Base-by-base conservation (phyloP, 2,329 filamentous ascomycete genomes). In the Chaetomium olivaceum region DNA sequence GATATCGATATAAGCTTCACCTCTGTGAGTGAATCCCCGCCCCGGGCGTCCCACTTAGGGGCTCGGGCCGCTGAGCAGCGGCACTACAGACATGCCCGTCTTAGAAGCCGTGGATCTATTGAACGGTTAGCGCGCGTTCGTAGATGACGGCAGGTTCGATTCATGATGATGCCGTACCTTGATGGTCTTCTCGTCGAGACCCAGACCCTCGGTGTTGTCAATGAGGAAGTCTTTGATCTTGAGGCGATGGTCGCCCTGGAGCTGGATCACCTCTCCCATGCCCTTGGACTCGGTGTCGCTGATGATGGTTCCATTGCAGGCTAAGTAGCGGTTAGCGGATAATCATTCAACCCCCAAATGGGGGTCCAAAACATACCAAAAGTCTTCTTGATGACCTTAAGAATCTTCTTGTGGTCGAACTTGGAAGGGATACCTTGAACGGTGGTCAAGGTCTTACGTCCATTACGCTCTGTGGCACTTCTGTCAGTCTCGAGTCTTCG, bases 301-400 rank as follows among this genome's bases (percentile, higher is more conserved):
- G 82, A 98, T 93, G 80, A 98, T 96, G 83, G 93, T 98, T 87
- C 95, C 95, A 97, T 99, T 98, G 92, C 94, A 98, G 81, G 95
- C 94, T 92, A 63, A 16, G 14, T 12, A 4, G 19, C 4, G 43
- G 61, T 70, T 66, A 70, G 68, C 56, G 14, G 9, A 7, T 4
- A 12, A 9, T 27, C 25, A 2, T 50, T 9, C 36, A 14, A n/a
- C 16, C 31, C 23, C 12, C 23, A 43, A 16, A 19, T 9, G 21
- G 52, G 21, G 43, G 52, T 61, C 61, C 43, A 65, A 12, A 19
- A 76, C 88, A 70, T 86, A 93, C 90, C 91, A 78, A 98, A 98
- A 80, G 97, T 95, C 89, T 98, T 98, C 90, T 98, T 98, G 86
- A 98, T 97, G 82, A 96, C 93, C 86, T 97, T 97, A 77, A 99